Evolutionary conservation across 2,329 filamentous ascomycete species (phyloP).

Genomic region (Apiospora kogelbergensis): DNA sequence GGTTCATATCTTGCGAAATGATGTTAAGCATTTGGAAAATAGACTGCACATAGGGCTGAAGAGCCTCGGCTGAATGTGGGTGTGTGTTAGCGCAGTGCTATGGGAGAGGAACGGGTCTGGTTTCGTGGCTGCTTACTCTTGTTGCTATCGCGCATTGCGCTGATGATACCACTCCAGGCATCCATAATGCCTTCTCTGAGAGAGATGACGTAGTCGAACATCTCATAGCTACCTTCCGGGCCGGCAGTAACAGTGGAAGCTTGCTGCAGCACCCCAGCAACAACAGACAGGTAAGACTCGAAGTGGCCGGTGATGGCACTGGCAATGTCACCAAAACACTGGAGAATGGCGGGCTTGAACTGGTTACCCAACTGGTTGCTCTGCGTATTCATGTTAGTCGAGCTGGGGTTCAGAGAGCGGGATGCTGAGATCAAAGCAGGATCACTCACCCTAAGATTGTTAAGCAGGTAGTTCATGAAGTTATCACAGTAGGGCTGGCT

Average conservation of each 20-base stretch:
- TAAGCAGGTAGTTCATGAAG: conserved; percentile 97
- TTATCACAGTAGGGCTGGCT: conserved; percentile 94
- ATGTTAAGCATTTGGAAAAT: conserved; percentile 86
- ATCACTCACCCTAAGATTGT: conserved; percentile 71
- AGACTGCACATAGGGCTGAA: conserved; percentile 76
- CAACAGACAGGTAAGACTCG: conserved; percentile 88
- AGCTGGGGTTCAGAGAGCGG: neutral
- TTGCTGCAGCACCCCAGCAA: conserved; percentile 92
- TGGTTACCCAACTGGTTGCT: conserved; percentile 88
- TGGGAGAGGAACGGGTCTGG: conserved; percentile 2
- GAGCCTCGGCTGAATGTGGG: conserved; percentile 55
- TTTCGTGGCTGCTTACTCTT: conserved; percentile 59
- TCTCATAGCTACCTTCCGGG: conserved; percentile 84
- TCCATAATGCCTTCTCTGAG: conserved; percentile 98
- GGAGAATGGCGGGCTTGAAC: conserved; percentile 96
- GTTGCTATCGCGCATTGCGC: conserved; percentile 81
- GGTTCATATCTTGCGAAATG: conserved; percentile 79
- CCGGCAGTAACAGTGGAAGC: conserved; percentile 79
- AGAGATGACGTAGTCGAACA: conserved; percentile 94
- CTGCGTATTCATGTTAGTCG: conserved; percentile 45
- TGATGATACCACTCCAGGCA: conserved; percentile 95
- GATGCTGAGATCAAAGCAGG: conserved; percentile 3
- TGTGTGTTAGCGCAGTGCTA: neutral
- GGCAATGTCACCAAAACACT: conserved; percentile 97
- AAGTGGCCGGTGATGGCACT: conserved; percentile 90